Evolutionary conservation across 441 rosid species (phyloP).

Genomic region (Metrosideros polymorpha): DNA sequence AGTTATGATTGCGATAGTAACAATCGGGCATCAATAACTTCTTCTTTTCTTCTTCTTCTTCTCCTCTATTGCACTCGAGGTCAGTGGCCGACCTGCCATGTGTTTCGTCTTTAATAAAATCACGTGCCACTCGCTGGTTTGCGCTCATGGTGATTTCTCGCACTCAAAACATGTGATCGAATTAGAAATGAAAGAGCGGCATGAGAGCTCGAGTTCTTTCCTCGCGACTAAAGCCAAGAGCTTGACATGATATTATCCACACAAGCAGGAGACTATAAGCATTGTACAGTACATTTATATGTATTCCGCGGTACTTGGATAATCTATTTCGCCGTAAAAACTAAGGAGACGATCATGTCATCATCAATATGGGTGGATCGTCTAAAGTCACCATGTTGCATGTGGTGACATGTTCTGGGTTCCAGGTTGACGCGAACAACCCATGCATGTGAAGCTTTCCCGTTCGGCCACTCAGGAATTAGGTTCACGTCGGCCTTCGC

Average conservation of each 20-base stretch:
- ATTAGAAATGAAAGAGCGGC: background rate
- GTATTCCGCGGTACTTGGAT: too few species aligned
- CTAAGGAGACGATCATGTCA: background rate
- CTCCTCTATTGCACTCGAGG: background rate
- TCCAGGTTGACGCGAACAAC: background rate
- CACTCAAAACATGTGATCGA: background rate
- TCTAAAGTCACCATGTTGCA: background rate
- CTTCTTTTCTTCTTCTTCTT: background rate
- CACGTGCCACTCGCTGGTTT: background rate
- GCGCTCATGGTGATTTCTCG: background rate
- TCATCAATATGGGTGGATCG: background rate
- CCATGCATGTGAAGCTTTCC: conserved; percentile 31
- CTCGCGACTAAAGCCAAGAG: background rate
- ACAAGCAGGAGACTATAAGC: background rate
- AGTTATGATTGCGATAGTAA: background rate
- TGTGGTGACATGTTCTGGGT: conserved; percentile 10
- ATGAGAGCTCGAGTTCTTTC: background rate
- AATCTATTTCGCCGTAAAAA: background rate
- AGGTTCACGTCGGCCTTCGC: conserved; percentile 51
- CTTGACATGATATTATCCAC: background rate
- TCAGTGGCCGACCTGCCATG: background rate
- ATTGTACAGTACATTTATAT: too few species aligned
- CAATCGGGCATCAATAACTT: background rate
- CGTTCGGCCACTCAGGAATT: conserved; percentile 25
- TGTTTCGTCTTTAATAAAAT: background rate